Evolutionary conservation across 140 eudicot species (phyloP).

Genomic region (Anethum foeniculum): DNA sequence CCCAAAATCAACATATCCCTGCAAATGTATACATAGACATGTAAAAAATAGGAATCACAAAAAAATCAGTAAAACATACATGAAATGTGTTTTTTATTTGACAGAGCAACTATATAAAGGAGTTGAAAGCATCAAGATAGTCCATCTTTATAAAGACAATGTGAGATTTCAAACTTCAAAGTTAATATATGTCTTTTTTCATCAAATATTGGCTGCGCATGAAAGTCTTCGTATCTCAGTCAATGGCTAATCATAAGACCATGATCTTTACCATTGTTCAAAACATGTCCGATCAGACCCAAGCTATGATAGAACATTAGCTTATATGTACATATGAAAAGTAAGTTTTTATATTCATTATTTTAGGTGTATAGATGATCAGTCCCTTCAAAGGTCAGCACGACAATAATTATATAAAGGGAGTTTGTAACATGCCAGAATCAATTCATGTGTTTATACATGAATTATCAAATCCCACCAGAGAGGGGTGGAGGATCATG

Average conservation of each 20-base stretch:
- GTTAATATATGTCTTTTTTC: not conserved
- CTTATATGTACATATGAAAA: not conserved
- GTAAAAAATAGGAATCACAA: not conserved
- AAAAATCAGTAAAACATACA: not conserved
- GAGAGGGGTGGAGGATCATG: not conserved
- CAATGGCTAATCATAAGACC: not conserved
- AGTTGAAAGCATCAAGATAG: not conserved
- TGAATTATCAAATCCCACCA: not conserved
- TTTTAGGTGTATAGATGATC: not conserved
- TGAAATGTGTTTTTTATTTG: not conserved
- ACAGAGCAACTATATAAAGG: not conserved
- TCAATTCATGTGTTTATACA: not conserved
- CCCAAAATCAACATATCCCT: constrained; percentile 85
- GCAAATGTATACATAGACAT: constrained; percentile 18
- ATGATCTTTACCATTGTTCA: not conserved
- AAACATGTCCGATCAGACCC: not conserved
- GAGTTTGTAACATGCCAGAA: not conserved
- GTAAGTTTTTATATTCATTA: not conserved
- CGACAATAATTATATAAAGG: not conserved
- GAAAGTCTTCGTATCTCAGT: not conserved
- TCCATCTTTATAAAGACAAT: not conserved
- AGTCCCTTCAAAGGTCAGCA: not conserved
- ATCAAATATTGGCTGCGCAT: not conserved
- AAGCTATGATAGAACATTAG: not conserved
- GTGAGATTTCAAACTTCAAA: not conserved